These are phyloP conservation scores for Torulaspora globosa DNA, from an alignment of 1,139 yeast genomes.

Conservation along the genomic window DNA sequence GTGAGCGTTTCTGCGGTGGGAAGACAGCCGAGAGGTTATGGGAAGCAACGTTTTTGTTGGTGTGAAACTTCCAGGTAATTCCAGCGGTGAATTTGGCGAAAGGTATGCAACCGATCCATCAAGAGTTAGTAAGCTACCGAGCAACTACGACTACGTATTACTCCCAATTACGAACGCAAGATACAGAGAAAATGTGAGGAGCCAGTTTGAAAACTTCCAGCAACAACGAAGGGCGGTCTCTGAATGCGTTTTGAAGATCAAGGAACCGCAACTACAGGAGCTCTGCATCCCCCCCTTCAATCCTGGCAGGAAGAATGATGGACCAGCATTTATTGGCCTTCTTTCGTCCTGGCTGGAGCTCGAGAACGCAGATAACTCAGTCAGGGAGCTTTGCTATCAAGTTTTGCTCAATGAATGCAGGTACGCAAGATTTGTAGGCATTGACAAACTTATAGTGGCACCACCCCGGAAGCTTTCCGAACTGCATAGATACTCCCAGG, in stretches of 20 bases:
- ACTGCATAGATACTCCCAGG: slow-evolving; percentile 47
- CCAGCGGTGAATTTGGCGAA: slow-evolving; percentile 7
- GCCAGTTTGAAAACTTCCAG: slow-evolving; percentile 37
- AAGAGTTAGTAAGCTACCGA: slow-evolving; percentile 8
- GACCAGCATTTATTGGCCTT: slow-evolving; percentile 41
- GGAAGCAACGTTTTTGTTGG: slow-evolving; percentile 38
- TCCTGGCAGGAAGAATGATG: slow-evolving; percentile 8
- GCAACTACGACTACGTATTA: slow-evolving; percentile 40
- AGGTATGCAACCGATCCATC: slow-evolving; percentile 1
- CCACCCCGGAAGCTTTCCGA: slow-evolving; percentile 58
- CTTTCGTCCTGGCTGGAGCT: slow-evolving; percentile 63
- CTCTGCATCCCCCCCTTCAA: slow-evolving; percentile 38
- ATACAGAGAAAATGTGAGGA: slow-evolving; percentile 42
- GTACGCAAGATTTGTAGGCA: slow-evolving; percentile 56
- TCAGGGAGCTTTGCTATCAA: slow-evolving; percentile 51
- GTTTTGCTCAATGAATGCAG: slow-evolving; percentile 53
- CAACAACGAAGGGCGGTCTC: slow-evolving; percentile 20
- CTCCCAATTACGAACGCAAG: slow-evolving; percentile 44
- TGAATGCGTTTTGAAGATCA: slow-evolving; percentile 32
- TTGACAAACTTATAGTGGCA: slow-evolving; percentile 48
- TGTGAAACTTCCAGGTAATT: slow-evolving; percentile 28
- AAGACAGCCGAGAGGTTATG: slow-evolving; percentile 15
- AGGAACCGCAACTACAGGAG: slow-evolving; percentile 41
- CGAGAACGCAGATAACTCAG: slow-evolving; percentile 46
- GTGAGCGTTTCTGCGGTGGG: not conserved